These are phyloP conservation scores for Chlamydomonas eustigma DNA, from an alignment of 139 green algal species.

Conservation along the genomic window DNA sequence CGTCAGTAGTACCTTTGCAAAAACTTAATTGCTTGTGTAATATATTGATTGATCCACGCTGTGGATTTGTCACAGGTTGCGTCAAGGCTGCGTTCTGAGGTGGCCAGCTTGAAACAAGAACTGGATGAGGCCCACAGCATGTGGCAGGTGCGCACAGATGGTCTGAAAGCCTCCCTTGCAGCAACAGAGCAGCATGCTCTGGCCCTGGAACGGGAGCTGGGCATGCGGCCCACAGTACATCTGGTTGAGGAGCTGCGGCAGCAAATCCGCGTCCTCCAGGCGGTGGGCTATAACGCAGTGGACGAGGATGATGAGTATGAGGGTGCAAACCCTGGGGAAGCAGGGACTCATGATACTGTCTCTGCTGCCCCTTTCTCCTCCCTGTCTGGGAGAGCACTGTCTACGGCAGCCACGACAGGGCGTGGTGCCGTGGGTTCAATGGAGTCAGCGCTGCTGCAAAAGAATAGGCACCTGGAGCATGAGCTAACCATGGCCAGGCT, in stretches of 20 bases:
- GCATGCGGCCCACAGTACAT: constrained; percentile 37
- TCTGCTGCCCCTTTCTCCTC: background rate
- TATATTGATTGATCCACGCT: no score
- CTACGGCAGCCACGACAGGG: background rate
- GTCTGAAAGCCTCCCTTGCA: constrained; percentile 39
- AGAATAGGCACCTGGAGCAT: constrained; percentile 85
- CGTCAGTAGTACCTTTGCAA: no score
- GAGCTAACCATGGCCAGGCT: constrained; percentile 75
- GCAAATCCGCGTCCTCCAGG: constrained; percentile 71
- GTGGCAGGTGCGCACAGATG: constrained; percentile 40
- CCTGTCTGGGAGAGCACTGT: background rate
- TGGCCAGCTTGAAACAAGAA: constrained; percentile 14
- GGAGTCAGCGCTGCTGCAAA: constrained; percentile 76
- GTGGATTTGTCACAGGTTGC: constrained; percentile 28
- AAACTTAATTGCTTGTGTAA: no score
- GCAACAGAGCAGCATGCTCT: constrained; percentile 52
- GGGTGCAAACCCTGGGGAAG: background rate
- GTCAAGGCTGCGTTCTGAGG: constrained; percentile 44
- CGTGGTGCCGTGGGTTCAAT: constrained; percentile 35
- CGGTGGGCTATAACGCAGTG: constrained; percentile 63
- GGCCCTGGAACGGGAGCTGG: constrained; percentile 54
- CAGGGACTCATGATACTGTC: background rate
- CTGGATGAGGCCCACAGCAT: constrained; percentile 29
- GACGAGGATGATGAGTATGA: constrained; percentile 39
- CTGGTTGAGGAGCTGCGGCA: constrained; percentile 67